Base-by-base conservation (phyloP, 2,329 filamentous ascomycete genomes). In the Aspergillus pseudoterreus region DNA sequence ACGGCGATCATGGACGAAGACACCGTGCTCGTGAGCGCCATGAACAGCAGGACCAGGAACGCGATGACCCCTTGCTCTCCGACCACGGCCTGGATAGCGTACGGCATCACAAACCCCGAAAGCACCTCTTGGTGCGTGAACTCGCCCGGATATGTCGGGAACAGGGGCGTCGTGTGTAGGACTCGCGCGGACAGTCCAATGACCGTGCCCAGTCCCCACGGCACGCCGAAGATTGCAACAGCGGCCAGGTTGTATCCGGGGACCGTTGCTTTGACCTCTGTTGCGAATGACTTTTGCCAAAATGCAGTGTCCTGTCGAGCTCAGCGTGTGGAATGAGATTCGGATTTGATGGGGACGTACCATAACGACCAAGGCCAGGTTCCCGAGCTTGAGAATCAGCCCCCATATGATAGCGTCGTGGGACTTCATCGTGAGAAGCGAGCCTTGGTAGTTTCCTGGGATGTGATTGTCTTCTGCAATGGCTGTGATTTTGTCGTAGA, bases 201-300 rank as follows among this genome's bases (percentile, higher is more conserved):
- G 30, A 78, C 71, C 0, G 76, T 78, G 1, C 75, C 76, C 0
- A 75, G 55, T 2, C 71, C 71, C 74, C 75, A 79, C 0, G 76
- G 76, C 2, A 79, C 72, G 2, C 71, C 75, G 46, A 78, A 73
- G 27, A 77, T 73, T 11, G 72, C 72, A 4, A 78, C 42, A 0
- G 72, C 73, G 1, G 71, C 75, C 4, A 79, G 68, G 22, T 74
- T 73, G 51, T 78, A 79, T 0, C 71, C 76, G 1, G 75, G 75
- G 0, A 79, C 76, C 0, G 75, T 77, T 1, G 76, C 70, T 11
- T 71, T 66, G 0, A 78, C 73, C 50, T 78, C 74, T 1, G 74
- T 71, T 1, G 76, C 76, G 54, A 80, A 80, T 0, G 72, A 74
- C 62, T 80, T 80, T 50, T 79, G 76, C 75, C 76, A 80, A 61